Conservation (phyloP, 2,329 filamentous ascomycete genomes). For the Venturia aucupariae region DNA sequence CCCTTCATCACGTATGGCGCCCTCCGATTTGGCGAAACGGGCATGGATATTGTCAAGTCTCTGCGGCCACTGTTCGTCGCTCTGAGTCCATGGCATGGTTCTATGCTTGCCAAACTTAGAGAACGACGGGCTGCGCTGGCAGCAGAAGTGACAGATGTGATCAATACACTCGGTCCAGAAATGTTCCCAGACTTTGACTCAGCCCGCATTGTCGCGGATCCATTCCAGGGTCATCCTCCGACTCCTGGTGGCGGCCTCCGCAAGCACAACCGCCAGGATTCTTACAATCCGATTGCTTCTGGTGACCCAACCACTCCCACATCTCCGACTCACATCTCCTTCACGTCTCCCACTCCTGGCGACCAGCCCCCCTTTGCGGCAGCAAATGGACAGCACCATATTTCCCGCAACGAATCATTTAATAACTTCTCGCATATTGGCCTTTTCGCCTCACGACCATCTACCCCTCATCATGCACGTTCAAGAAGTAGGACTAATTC, state of each 20-base stretch:
- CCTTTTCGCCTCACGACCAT: slow-evolving; percentile 81
- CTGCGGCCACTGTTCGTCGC: slow-evolving; percentile 79
- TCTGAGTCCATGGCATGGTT: slow-evolving; percentile 53
- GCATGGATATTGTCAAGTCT: slow-evolving; percentile 97
- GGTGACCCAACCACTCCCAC: slow-evolving; percentile 14
- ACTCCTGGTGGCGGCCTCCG: not conserved
- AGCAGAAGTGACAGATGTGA: slow-evolving; percentile 75
- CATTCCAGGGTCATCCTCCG: slow-evolving; percentile 19
- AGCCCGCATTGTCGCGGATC: slow-evolving; percentile 31
- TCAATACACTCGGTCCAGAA: slow-evolving; percentile 91
- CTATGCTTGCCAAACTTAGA: slow-evolving; percentile 72
- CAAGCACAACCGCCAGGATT: not conserved
- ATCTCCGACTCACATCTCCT: slow-evolving; percentile 6
- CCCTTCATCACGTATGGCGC: slow-evolving; percentile 85
- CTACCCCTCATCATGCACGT: slow-evolving; percentile 66
- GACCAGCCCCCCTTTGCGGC: slow-evolving; percentile 14
- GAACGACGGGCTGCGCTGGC: slow-evolving; percentile 64
- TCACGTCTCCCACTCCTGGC: slow-evolving; percentile 9
- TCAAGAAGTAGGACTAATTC: slow-evolving; percentile 58
- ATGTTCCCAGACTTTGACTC: slow-evolving; percentile 78
- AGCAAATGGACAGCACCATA: slow-evolving; percentile 30
- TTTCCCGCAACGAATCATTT: slow-evolving; percentile 87
- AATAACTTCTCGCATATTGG: slow-evolving; percentile 78
- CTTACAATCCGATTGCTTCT: not conserved
- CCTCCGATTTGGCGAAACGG: slow-evolving; percentile 91